Conservation (phyloP, 257 asterid species). For the Lycium ferocissimum region DNA sequence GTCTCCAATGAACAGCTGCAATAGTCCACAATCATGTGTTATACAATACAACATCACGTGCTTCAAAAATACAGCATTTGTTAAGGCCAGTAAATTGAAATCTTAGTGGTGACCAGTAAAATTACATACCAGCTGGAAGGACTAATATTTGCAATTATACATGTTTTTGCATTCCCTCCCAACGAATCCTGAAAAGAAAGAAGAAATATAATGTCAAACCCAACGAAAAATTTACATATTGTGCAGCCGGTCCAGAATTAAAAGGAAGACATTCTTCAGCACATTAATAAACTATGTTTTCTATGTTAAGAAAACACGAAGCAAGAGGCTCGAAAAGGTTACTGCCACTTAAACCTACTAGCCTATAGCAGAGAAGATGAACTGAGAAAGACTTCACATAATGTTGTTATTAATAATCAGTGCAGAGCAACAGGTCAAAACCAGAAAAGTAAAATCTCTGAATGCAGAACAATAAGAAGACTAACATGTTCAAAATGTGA, state of each 20-base stretch:
- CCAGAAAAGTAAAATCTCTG: neutral
- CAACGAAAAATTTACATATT: neutral
- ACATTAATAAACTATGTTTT: neutral
- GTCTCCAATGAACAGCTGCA: constrained; percentile 87
- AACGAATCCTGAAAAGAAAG: constrained; percentile 73
- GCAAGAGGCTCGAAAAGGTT: neutral
- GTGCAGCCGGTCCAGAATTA: neutral
- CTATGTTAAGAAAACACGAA: neutral
- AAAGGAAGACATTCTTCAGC: neutral
- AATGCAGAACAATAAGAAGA: neutral
- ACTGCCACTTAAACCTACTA: neutral
- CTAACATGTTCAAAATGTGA: neutral
- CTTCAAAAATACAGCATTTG: constrained; percentile 20
- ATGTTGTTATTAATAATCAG: neutral
- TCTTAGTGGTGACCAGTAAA: neutral
- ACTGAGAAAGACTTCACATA: neutral
- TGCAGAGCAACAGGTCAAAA: constrained; percentile 25
- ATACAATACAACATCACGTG: constrained; percentile 14
- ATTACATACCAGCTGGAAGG: constrained; percentile 68
- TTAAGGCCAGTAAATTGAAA: neutral
- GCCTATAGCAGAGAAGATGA: neutral
- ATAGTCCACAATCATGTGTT: constrained; percentile 31
- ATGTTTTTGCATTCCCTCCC: constrained; percentile 99
- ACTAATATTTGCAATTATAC: constrained; percentile 89
- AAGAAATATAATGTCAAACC: constrained; percentile 10